phyloP scores from a whole-genome alignment of 441 rosid genomes.

The Manihot esculenta region DNA sequence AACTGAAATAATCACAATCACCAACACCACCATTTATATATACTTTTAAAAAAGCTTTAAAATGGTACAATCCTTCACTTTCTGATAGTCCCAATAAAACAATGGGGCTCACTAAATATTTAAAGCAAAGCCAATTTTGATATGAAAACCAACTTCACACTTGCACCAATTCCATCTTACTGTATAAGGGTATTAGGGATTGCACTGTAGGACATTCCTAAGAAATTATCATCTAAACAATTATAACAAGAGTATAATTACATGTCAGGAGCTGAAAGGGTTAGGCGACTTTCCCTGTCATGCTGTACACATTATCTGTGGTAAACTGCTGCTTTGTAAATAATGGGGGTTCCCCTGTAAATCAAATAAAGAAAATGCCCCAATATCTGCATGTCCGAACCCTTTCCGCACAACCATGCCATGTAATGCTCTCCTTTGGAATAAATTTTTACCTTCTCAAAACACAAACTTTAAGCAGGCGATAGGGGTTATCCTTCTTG shows the following conservation, averaged over 20 bases:
- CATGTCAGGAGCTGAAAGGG: slow-evolving; percentile 58
- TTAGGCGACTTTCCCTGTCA: slow-evolving; percentile 26
- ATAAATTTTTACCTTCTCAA: slow-evolving; percentile 26
- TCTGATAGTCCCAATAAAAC: slow-evolving; percentile 10
- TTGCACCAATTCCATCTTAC: slow-evolving; percentile 15
- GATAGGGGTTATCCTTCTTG: slow-evolving; percentile 51
- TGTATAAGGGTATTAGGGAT: not conserved
- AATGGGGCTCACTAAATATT: not conserved
- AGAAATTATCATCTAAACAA: slow-evolving; percentile 16
- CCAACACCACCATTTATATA: not conserved
- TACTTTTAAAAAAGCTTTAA: not conserved
- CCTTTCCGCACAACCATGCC: slow-evolving; percentile 45
- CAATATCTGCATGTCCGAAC: slow-evolving; percentile 27
- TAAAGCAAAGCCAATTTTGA: slow-evolving; percentile 18
- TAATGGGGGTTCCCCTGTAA: slow-evolving; percentile 20
- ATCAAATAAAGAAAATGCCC: slow-evolving; percentile 15
- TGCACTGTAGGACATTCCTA: slow-evolving; percentile 16
- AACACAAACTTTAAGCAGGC: slow-evolving; percentile 37
- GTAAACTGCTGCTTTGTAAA: slow-evolving; percentile 18
- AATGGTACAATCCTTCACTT: slow-evolving; percentile 13
- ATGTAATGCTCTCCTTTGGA: slow-evolving; percentile 45
- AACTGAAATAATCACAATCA: not conserved
- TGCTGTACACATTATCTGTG: slow-evolving; percentile 38
- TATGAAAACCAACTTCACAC: slow-evolving; percentile 18
- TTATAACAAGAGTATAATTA: slow-evolving; percentile 40